Percentiles rank a stretch among this genome's conserved stretches.
These are phyloP conservation scores for Fusarium irregulare DNA, from an alignment of 2,329 filamentous ascomycete genomes.

Conservation along the genomic window DNA sequence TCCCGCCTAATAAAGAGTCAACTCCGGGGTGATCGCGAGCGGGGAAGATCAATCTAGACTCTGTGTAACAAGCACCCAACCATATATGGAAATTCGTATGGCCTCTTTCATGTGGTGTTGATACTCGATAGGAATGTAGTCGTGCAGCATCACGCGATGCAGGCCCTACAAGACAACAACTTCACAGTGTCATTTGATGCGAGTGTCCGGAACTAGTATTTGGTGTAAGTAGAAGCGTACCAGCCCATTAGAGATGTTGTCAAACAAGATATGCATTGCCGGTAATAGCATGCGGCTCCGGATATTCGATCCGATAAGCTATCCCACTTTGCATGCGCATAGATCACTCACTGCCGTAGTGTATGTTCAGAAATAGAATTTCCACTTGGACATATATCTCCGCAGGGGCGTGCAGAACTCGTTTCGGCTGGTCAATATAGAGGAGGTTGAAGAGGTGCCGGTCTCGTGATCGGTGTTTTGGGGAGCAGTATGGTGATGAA, in stretches of 20 bases:
- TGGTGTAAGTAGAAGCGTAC: background rate
- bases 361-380: background rate
- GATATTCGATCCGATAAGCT: slow-evolving; percentile 7
- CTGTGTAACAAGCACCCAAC: slow-evolving; percentile 5
- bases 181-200: background rate
- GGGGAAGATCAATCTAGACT: slow-evolving; percentile 6
- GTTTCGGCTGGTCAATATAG: background rate
- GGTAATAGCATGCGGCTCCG: slow-evolving; percentile 4
- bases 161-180: slow-evolving; percentile 1
- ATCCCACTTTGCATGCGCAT: background rate
- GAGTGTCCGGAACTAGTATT: background rate
- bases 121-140: background rate
- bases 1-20: background rate
- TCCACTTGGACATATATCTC: background rate
- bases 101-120: background rate
- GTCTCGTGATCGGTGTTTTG: background rate
- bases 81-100: background rate
- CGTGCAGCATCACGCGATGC: slow-evolving; percentile 16
- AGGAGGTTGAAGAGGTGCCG: background rate
- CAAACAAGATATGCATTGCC: slow-evolving; percentile 9
- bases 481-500: background rate
- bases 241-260: background rate
- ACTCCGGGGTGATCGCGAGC: slow-evolving; percentile 1
- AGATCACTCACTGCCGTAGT: background rate
- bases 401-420: background rate